Conservation (phyloP, 768 basidiomycete species). For the Rhizopogon vinicolor region DNA sequence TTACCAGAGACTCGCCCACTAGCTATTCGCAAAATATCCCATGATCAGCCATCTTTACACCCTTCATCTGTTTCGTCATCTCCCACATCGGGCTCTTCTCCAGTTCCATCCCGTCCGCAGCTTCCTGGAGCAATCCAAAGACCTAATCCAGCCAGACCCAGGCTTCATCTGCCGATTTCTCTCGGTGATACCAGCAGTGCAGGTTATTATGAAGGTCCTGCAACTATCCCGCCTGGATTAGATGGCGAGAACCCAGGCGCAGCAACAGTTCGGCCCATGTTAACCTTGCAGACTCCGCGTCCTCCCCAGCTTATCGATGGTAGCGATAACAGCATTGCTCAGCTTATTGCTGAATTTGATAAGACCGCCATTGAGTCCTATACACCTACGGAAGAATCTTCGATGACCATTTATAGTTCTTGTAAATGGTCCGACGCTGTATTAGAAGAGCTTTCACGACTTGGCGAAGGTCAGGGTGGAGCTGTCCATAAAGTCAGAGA, state of each 20-base stretch:
- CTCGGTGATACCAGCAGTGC: conserved; percentile 16
- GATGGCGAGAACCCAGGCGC: conserved; percentile 32
- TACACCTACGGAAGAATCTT: conserved; percentile 32
- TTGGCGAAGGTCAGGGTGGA: conserved; percentile 96
- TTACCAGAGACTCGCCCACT: conserved; percentile 35
- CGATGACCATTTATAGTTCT: conserved; percentile 13
- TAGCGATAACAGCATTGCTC: conserved; percentile 32
- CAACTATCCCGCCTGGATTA: conserved; percentile 29
- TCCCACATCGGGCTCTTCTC: conserved; percentile 23
- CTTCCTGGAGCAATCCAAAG: conserved; percentile 25
- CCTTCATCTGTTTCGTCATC: conserved; percentile 25
- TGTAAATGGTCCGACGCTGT: conserved; percentile 61
- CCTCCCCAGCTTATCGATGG: conserved; percentile 20
- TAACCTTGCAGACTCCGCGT: conserved; percentile 28
- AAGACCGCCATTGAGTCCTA: conserved; percentile 26
- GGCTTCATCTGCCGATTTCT: conserved; percentile 31
- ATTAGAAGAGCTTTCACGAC: conserved; percentile 69
- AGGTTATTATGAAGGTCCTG: conserved; percentile 28
- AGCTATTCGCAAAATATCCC: conserved; percentile 33
- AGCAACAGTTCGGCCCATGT: conserved; percentile 38
- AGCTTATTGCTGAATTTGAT: conserved; percentile 28
- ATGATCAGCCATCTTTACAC: conserved; percentile 21
- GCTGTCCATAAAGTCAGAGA: conserved; percentile 94
- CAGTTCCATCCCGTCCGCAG: conserved; percentile 25
- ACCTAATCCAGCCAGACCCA: conserved; percentile 26